phyloP scores from a whole-genome alignment of 2,329 filamentous ascomycete species.

The Neophaeococcomyces aloes region DNA sequence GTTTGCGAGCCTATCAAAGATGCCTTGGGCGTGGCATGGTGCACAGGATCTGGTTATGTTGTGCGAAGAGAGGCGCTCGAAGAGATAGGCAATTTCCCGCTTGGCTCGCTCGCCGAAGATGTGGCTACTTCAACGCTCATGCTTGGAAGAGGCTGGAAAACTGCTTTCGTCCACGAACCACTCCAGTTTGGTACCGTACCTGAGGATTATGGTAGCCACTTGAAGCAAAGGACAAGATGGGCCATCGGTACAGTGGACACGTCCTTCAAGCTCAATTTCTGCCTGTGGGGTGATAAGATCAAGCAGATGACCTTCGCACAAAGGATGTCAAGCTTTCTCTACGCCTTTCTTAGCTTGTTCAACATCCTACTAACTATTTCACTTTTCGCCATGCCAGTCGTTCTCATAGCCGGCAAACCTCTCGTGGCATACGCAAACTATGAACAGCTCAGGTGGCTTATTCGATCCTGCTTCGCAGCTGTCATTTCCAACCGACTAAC shows the following conservation, averaged over 20 bases:
- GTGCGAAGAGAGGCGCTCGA: constrained; percentile 23
- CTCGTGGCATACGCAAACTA: constrained; percentile 47
- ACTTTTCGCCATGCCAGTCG: constrained; percentile 49
- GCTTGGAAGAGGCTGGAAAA: constrained; percentile 24
- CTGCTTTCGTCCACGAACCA: constrained; percentile 23
- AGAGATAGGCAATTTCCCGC: constrained; percentile 24
- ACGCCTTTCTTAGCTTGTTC: constrained; percentile 46
- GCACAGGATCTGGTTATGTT: constrained; percentile 26
- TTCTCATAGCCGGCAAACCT: constrained; percentile 46
- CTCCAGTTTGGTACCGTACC: constrained; percentile 27
- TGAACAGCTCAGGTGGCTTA: constrained; percentile 48
- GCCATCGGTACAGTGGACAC: constrained; percentile 45
- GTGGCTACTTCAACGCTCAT: constrained; percentile 23
- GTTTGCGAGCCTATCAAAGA: constrained; percentile 25
- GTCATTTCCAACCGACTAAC: constrained; percentile 44
- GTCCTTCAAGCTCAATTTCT: constrained; percentile 51
- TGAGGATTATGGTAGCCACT: constrained; percentile 28
- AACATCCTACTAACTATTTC: constrained; percentile 46
- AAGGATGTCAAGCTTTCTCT: constrained; percentile 50
- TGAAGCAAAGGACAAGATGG: constrained; percentile 32
- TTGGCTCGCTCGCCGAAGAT: constrained; percentile 27
- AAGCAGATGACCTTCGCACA: constrained; percentile 46
- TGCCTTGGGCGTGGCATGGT: constrained; percentile 24
- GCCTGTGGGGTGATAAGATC: constrained; percentile 44
- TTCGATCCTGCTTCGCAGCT: constrained; percentile 45